Base-by-base conservation (phyloP, 805 yeast genomes). In the Barnettozyma salicaria region DNA sequence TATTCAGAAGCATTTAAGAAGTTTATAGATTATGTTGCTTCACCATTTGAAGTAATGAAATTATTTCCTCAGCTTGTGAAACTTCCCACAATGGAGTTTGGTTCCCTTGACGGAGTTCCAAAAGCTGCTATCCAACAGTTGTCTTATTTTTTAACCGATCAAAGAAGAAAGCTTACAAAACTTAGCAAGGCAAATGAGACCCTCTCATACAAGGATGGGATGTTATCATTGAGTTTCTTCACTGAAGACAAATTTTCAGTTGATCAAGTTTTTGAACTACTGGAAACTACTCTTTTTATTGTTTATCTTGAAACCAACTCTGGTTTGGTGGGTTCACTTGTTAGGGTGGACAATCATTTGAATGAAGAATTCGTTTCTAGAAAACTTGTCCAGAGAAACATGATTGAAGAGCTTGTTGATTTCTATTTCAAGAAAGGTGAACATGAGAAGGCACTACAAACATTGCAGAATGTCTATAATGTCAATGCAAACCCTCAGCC, bases 231-330 rank as follows among this genome's bases (percentile, higher is more conserved):
- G n/a, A 44, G 42, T 12, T 24, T 43, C 8, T 48, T 48, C 31
- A 48, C 48, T 1, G 48, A 48, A 2, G 32, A 36, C 6, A 17
- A 32, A 8, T 36, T 43, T 14, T 28, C 56, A 2, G 52, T 61
- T 7, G 70, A 73, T 0, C 56, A 65, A 9, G 60, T 75, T 31
- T 53, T 67, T 5, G 52, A 50, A 5, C 41, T 71, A 2, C 72
- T 92, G 2, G 98, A 90, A 52, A 82, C 95, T 0, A 69, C 86
- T 1, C 64, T 92, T 14, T 86, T 90, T 50, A 66, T 75, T 35
- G 75, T 92, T 42, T 90, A 92, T 53, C 64, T 77, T 40, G 54
- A 76, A n/a, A 74, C 75, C 21, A 75, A 76, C 37, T 83, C 85
- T 0, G 71, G 80, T 43, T 66, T 90, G 55, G 71, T 90, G 11